Conservation (phyloP, 1,284 basidiomycete species). For the Erythrobasidium hasegawianum region DNA sequence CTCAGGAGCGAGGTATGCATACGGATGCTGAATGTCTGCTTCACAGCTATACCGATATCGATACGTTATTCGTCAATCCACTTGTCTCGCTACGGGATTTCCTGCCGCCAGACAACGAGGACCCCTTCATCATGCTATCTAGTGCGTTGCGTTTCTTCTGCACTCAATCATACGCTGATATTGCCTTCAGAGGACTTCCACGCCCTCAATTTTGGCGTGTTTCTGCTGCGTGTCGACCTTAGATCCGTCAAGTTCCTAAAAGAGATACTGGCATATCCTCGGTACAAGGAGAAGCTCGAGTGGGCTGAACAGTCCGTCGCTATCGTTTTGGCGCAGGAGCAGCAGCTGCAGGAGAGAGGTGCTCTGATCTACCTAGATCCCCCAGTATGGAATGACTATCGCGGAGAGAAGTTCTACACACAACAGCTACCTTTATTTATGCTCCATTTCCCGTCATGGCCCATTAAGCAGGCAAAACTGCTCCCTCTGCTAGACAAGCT, state of each 20-base stretch:
- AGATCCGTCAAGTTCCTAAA: slow-evolving; percentile 1
- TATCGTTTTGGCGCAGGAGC: not conserved
- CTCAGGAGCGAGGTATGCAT: not conserved
- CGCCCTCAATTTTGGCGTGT: slow-evolving; percentile 1
- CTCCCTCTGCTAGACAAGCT: slow-evolving; percentile 6
- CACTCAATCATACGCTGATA: not conserved
- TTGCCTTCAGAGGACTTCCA: not conserved
- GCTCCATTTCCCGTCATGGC: slow-evolving; percentile 5
- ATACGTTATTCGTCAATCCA: slow-evolving; percentile 9
- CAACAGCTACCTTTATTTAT: not conserved
- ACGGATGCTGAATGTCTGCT: not conserved
- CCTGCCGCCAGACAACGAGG: not conserved
- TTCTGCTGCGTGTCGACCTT: not conserved
- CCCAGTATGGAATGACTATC: slow-evolving; percentile 4
- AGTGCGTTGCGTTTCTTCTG: not conserved
- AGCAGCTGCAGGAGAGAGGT: slow-evolving; percentile 1
- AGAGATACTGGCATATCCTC: not conserved
- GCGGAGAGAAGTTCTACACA: not conserved
- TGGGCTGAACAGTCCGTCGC: not conserved
- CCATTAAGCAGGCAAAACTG: not conserved
- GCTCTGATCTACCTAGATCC: not conserved
- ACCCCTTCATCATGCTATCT: not conserved
- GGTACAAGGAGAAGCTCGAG: not conserved
- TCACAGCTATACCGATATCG: slow-evolving; percentile 1
- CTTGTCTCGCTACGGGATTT: not conserved